Evolutionary conservation across 1,284 basidiomycete genomes (phyloP), one percentile per base, ranked within the genome.

Genomic region (Ceratobasidium sp.): DNA sequence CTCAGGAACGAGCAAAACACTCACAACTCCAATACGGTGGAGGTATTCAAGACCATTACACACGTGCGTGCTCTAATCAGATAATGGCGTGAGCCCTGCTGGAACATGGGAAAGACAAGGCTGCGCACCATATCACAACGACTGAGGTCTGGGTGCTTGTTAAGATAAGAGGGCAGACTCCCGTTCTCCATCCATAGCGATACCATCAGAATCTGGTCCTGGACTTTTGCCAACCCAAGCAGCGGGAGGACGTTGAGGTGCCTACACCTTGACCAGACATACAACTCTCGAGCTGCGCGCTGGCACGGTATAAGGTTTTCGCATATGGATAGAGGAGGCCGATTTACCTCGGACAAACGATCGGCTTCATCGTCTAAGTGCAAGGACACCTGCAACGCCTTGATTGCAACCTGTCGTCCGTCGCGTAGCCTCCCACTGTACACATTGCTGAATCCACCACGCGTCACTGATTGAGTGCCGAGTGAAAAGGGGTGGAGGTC

Each of bases 101-200:
- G 27, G 27, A 56, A 56, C 5, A 5, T 14, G 6, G 31, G 13
- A 7, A 56, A 31, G 22, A 24, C 0, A 63, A 24, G 6, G 7
- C 16, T 1, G 9, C 61, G 34, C 22, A 46, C 61, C 5, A 63
- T 3, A 7, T 8, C 2, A 22, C 14, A 46, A 0, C 37, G 61
- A 46, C 46, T 37, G 0, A 29, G 14, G 11, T 46, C 5, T 0
- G 34, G 34, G 3, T 63, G 0, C 13, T 63, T 63, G 0, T 29
- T 13, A 19, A 59, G 6, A 29, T 63, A 63, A 7, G 5, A 2
- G 6, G 39, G 39, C 1, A 63, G 61, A 24, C 24, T 43, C 0
- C 61, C 61, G 39, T 63, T 63, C 22, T 43, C 61, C 41, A 46
- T 46, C n/a, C n/a, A n/a, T n/a, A n/a, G n/a, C n/a, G n/a, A n/a